phyloP scores from a whole-genome alignment of 495 filamentous ascomycete species.

The Rostrohypoxylon terebratum region DNA sequence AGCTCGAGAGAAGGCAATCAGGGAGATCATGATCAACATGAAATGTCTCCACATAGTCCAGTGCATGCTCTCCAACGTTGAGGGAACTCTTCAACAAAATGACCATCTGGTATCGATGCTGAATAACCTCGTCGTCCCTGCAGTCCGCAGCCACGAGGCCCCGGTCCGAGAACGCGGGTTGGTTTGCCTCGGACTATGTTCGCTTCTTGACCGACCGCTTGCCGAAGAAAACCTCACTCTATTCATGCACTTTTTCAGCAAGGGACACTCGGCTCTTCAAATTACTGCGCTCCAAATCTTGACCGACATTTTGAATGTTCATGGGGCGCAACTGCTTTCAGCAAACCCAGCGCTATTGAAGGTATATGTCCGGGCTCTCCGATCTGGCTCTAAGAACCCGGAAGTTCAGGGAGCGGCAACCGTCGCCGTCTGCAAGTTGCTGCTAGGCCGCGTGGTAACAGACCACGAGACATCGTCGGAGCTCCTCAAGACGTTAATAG shows the following conservation, averaged over 20 bases:
- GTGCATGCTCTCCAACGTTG: slow-evolving; percentile 94
- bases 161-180: slow-evolving; percentile 92
- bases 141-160: slow-evolving; percentile 91
- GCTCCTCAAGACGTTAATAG: slow-evolving; percentile 82
- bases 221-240: slow-evolving; percentile 93
- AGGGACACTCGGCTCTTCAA: slow-evolving; percentile 90
- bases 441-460: slow-evolving; percentile 77
- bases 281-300: slow-evolving; percentile 90
- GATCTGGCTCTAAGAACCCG: slow-evolving; percentile 71
- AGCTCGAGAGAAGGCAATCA: slow-evolving; percentile 81
- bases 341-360: slow-evolving; percentile 74
- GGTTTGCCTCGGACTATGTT: slow-evolving; percentile 88
- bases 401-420: slow-evolving; percentile 86
- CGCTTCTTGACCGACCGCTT: slow-evolving; percentile 88
- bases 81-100: slow-evolving; percentile 86
- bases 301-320: slow-evolving; percentile 90
- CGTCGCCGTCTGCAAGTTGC: slow-evolving; percentile 83
- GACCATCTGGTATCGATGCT: slow-evolving; percentile 91
- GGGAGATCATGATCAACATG: slow-evolving; percentile 95
- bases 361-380: slow-evolving; percentile 80
- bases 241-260: slow-evolving; percentile 95
- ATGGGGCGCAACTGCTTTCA: slow-evolving; percentile 78
- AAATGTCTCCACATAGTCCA: slow-evolving; percentile 98
- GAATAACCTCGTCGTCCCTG: slow-evolving; percentile 95
- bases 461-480: slow-evolving; percentile 69